phyloP scores from a whole-genome alignment of 805 yeast genomes.

The Metschnikowia hibisci region DNA sequence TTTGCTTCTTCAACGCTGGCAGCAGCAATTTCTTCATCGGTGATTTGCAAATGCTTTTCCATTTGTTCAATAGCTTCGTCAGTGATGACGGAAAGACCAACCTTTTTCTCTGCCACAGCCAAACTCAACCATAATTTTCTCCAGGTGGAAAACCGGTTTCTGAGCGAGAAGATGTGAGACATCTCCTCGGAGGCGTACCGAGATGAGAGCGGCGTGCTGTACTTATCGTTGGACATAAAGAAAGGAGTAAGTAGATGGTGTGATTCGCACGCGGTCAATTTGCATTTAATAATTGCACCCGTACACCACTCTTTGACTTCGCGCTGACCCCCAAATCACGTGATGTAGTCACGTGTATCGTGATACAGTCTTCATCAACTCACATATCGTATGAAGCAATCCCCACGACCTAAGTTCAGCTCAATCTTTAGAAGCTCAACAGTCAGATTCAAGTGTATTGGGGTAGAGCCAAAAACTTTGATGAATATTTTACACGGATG shows the following conservation, averaged over 20 bases:
- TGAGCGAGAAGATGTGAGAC: slow-evolving; percentile 86
- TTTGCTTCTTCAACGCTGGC: slow-evolving; percentile 94
- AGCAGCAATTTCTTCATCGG: slow-evolving; percentile 87
- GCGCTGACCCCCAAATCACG: too few relatives aligned
- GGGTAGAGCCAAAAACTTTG: too few relatives aligned
- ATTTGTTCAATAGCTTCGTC: slow-evolving; percentile 91
- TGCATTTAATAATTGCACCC: background rate
- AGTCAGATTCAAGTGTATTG: too few relatives aligned
- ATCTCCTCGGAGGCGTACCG: slow-evolving; percentile 98
- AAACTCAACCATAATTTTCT: slow-evolving; percentile 94
- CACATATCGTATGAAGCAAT: too few relatives aligned
- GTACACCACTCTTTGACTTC: background rate
- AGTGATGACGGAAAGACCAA: slow-evolving; percentile 79
- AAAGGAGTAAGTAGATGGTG: background rate
- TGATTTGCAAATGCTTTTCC: slow-evolving; percentile 69
- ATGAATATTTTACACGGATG: too few relatives aligned
- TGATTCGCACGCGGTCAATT: background rate
- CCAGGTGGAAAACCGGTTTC: slow-evolving; percentile 97
- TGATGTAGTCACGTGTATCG: too few relatives aligned
- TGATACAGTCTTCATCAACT: too few relatives aligned
- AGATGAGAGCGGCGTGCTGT: slow-evolving; percentile 89
- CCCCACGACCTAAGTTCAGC: too few relatives aligned
- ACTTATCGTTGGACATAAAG: slow-evolving; percentile 57
- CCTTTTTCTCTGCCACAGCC: slow-evolving; percentile 92
- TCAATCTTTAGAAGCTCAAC: too few relatives aligned